A percentile compares a stretch with the other conserved stretches of the same genome.
Conservation (phyloP, 306 rosid genomes). For the Trifolium fragiferum region DNA sequence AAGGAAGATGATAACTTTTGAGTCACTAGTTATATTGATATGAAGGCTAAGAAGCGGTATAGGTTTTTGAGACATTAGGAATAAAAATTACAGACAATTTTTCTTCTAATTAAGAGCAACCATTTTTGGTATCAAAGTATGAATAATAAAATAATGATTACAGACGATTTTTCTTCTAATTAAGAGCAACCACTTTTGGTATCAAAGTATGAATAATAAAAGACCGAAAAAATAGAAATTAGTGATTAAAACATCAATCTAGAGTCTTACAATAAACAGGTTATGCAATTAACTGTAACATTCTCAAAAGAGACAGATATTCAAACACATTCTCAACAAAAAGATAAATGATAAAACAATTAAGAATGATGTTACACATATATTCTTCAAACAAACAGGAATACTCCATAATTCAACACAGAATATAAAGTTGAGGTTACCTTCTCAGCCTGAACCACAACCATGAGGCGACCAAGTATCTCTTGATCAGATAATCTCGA, state of each 20-base stretch:
- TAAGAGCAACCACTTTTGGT: constrained; percentile 1
- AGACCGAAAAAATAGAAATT: not conserved
- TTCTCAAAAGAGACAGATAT: constrained; percentile 15
- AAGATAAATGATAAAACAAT: constrained; percentile 10
- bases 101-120: not conserved
- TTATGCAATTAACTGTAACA: constrained; percentile 31
- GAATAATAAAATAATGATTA: not conserved
- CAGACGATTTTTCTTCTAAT: not conserved
- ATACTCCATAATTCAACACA: not conserved
- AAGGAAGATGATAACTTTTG: not conserved
- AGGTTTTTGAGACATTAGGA: not conserved
- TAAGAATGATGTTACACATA: constrained; percentile 4
- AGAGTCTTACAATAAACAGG: not conserved
- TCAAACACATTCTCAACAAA: constrained; percentile 4
- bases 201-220: not conserved
- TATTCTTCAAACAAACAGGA: constrained; percentile 4
- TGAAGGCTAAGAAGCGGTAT: not conserved
- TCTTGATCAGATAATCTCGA: constrained; percentile 86
- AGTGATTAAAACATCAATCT: not conserved
- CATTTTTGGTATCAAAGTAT: not conserved
- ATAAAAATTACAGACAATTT: not conserved
- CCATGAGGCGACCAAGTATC: constrained; percentile 86
- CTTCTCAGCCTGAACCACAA: constrained; percentile 92
- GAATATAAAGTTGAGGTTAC: constrained; percentile 44
- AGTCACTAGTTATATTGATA: not conserved